Percentiles rank a stretch among this genome's conserved stretches.
phyloP scores from a whole-genome alignment of 2,329 filamentous ascomycete genomes.

The Graphiopsis chlorocephala region DNA sequence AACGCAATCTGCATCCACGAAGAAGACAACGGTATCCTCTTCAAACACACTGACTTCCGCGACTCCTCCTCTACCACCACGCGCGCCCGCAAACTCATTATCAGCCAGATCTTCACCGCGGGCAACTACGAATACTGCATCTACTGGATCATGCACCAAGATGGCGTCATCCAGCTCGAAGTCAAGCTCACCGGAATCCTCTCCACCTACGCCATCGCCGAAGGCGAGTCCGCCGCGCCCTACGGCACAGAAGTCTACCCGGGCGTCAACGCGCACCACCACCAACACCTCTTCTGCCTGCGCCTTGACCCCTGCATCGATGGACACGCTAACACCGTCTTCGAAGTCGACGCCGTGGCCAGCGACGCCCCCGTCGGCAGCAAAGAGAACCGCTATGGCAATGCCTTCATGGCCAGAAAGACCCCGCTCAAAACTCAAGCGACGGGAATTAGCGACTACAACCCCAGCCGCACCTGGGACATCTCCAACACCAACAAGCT shows the following conservation, averaged over 20 bases:
- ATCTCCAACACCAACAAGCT: conserved; percentile 76
- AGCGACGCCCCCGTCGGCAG: conserved; percentile 46
- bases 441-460: conserved; percentile 17
- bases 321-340: conserved; percentile 70
- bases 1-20: conserved; percentile 92
- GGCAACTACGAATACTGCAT: conserved; percentile 88
- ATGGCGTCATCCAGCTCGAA: conserved; percentile 76
- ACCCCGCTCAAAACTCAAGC: conserved; percentile 44
- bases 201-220: conserved; percentile 79
- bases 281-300: conserved; percentile 87
- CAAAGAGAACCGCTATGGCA: conserved; percentile 57
- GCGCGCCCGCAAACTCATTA: conserved; percentile 74
- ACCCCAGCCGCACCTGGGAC: conserved; percentile 49
- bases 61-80: conserved; percentile 82
- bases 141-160: conserved; percentile 85
- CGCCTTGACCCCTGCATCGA: conserved; percentile 82
- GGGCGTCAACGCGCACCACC: conserved; percentile 86
- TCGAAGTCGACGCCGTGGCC: conserved; percentile 51
- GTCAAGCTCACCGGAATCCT: conserved; percentile 83
- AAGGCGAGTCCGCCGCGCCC: conserved; percentile 73
- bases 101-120: conserved; percentile 87
- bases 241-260: conserved; percentile 89
- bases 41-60: conserved; percentile 81
- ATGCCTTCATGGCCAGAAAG: conserved; percentile 56
- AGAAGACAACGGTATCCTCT: conserved; percentile 81